Percentiles rank a stretch among this genome's conserved stretches.
phyloP scores from a whole-genome alignment of 1,139 yeast genomes.

The Wickerhamiella pararugosa region DNA sequence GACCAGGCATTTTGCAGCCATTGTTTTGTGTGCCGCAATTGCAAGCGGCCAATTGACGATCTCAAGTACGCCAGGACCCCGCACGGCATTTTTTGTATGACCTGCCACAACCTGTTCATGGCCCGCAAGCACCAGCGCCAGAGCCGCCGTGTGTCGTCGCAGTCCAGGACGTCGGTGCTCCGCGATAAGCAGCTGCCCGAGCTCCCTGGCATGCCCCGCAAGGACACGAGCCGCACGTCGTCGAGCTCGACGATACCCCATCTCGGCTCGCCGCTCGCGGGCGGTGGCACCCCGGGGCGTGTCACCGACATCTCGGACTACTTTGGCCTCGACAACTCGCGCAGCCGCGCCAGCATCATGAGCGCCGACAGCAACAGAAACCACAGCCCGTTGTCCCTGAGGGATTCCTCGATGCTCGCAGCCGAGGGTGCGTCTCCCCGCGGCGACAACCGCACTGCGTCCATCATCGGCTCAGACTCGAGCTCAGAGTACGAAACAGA shows the following conservation, averaged over 20 bases:
- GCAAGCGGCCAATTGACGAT: slow-evolving; percentile 80
- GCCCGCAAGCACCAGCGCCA: slow-evolving; percentile 34
- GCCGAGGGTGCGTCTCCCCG: neutral
- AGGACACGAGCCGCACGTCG: neutral
- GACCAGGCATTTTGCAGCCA: slow-evolving; percentile 85
- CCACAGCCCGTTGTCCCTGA: too few species aligned
- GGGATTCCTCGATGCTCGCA: too few species aligned
- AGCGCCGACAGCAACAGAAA: neutral
- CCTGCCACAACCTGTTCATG: slow-evolving; percentile 74
- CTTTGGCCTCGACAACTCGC: neutral
- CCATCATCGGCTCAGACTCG: neutral
- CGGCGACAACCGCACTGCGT: neutral
- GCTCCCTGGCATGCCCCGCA: slow-evolving; percentile 10
- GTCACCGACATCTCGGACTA: neutral
- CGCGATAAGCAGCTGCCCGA: slow-evolving; percentile 15
- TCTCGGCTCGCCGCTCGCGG: slow-evolving; percentile 8
- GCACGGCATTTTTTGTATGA: slow-evolving; percentile 86
- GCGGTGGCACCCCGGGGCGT: slow-evolving; percentile 7
- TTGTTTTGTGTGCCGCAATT: slow-evolving; percentile 83
- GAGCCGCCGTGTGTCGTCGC: slow-evolving; percentile 5
- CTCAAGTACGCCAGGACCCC: slow-evolving; percentile 85
- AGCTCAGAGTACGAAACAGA: slow-evolving; percentile 5
- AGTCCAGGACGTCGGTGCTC: slow-evolving; percentile 1
- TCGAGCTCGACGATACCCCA: slow-evolving; percentile 3
- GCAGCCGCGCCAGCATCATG: neutral